Conservation (phyloP, 1,284 basidiomycete genomes). For the Prillingera fragicola region DNA sequence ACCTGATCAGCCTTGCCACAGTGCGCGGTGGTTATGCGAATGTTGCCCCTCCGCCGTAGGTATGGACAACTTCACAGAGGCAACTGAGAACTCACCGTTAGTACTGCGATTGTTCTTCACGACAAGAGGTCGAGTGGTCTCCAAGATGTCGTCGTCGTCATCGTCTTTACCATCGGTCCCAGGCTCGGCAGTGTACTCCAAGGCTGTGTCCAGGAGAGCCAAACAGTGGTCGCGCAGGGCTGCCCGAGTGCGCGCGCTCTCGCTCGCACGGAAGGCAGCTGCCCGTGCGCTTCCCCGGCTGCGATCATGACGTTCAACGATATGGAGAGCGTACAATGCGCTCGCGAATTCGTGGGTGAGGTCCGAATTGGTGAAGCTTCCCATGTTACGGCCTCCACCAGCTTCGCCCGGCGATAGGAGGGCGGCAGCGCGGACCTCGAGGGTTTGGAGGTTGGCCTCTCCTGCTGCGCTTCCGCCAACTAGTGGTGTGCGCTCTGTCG, state of each 20-base stretch:
- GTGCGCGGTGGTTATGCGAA: background rate
- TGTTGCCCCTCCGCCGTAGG: background rate
- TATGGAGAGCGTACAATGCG: slow-evolving; percentile 17
- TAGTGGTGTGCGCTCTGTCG: slow-evolving; percentile 9
- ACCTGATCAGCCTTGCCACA: background rate
- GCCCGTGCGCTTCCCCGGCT: slow-evolving; percentile 15
- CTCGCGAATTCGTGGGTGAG: slow-evolving; percentile 17
- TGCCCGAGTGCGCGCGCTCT: slow-evolving; percentile 9
- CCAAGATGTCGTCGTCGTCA: slow-evolving; percentile 19
- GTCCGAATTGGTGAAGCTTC: slow-evolving; percentile 5
- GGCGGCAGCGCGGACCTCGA: slow-evolving; percentile 10
- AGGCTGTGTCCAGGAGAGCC: slow-evolving; percentile 12
- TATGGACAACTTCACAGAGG: background rate
- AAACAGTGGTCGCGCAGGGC: slow-evolving; percentile 14
- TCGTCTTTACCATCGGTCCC: slow-evolving; percentile 11
- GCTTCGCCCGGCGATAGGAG: slow-evolving; percentile 9
- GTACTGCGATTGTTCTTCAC: slow-evolving; percentile 7
- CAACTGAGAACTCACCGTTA: slow-evolving; percentile 8
- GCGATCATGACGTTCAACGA: slow-evolving; percentile 19
- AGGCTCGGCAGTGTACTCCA: slow-evolving; percentile 7
- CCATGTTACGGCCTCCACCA: too few relatives aligned
- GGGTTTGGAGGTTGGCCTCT: too few relatives aligned
- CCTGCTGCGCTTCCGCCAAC: background rate
- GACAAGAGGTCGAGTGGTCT: slow-evolving; percentile 9
- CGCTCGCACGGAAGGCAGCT: slow-evolving; percentile 13